Percentiles rank a stretch among this genome's conserved stretches.
phyloP scores from a whole-genome alignment of 306 rosid genomes.

The Fagus sylvatica region DNA sequence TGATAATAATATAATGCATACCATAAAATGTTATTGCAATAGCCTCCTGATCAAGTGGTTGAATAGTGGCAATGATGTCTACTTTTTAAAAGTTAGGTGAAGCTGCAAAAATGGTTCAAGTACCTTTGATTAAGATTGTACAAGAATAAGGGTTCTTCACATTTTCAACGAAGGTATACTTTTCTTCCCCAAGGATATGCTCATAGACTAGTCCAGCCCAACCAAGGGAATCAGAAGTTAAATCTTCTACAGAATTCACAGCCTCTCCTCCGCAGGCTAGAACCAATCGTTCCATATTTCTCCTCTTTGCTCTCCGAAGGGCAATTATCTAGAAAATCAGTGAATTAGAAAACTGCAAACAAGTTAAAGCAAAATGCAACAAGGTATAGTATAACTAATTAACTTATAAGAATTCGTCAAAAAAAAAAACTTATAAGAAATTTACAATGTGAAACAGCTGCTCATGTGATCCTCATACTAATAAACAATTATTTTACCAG shows the following conservation, averaged over 20 bases:
- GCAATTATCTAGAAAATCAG: constrained; percentile 67
- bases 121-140: constrained; percentile 96
- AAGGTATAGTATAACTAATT: too few relatives aligned
- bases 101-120: constrained; percentile 2
- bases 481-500: too few relatives aligned
- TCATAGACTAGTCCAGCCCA: constrained; percentile 99
- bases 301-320: constrained; percentile 96
- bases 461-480: too few relatives aligned
- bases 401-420: too few relatives aligned
- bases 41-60: neutral
- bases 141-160: constrained; percentile 95
- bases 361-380: neutral
- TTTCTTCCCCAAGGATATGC: constrained; percentile 95
- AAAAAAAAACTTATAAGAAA: too few relatives aligned
- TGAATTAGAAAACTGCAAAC: constrained; percentile 15
- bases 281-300: constrained; percentile 98
- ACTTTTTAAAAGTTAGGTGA: neutral
- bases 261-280: constrained; percentile 99
- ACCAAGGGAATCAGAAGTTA: constrained; percentile 90
- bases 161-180: constrained; percentile 89
- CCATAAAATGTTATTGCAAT: neutral
- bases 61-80: neutral
- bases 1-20: constrained; percentile 3
- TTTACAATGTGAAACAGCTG: too few relatives aligned
- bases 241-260: constrained; percentile 85